Base-by-base conservation (phyloP, 495 filamentous ascomycete species). In the Penicillium macrosclerotiorum region DNA sequence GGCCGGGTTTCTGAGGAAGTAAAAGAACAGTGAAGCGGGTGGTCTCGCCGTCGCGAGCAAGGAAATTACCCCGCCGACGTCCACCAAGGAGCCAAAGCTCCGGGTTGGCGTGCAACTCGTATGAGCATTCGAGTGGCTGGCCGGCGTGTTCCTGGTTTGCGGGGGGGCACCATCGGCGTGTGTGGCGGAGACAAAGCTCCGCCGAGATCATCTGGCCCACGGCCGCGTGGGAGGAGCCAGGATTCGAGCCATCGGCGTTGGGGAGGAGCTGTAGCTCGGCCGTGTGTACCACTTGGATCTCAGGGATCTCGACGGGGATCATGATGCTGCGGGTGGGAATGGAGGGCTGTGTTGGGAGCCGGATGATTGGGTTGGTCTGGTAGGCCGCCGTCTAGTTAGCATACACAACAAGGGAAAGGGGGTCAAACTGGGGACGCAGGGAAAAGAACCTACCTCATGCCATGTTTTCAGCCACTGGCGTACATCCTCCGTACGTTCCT, bases 81-180 rank as follows among this genome's bases (percentile, higher is more conserved):
- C 94, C 93, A 22, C 89, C 90, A 4, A 97, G 68, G 1, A 95
- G 76, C 92, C 91, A 98, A 1, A 74, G 72, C 9, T 94, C 90
- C 0, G 80, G 64, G 25, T 84, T 79, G 8, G 87, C 84, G 29
- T 86, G 80, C 8, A 98, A 62, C 55, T 95, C 90, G 64, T 89
- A 95, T 47, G 82, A 79, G 63, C 96, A 96, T 55, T 89, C 83
- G 1, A 93, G 67, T 25, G 82, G 71, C 14, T 74, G 65, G 7
- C 64, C 67, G 8, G 67, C 60, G 37, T 69, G 48, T 8, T 65
- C 59, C 25, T 67, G 60, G 3, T 57, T 58, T 20, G 63, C 52
- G 38, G 65, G 54, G 45, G 65, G 78, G 57, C 86, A 85, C 90
- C 93, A 96, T 14, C 76, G 72, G 19, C 88, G 78, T 1, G 91